phyloP scores from a whole-genome alignment of 2,329 filamentous ascomycete genomes.

The Capronia americana region DNA sequence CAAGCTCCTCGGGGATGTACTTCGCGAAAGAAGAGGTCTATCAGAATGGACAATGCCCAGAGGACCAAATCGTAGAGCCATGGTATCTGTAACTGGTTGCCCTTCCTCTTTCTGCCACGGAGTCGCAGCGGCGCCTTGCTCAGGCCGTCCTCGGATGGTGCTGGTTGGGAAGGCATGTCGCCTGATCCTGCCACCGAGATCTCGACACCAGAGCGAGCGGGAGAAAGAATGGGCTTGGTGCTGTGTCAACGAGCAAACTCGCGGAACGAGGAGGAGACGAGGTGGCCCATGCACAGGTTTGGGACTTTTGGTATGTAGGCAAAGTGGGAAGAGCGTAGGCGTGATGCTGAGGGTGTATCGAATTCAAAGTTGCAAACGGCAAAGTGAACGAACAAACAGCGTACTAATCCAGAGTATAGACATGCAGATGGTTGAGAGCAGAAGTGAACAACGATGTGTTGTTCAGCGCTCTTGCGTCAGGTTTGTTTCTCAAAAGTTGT shows the following conservation, averaged over 20 bases:
- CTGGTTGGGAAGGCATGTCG: conserved; percentile 22
- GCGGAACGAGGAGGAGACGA: background rate
- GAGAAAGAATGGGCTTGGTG: background rate
- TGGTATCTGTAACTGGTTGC: conserved; percentile 53
- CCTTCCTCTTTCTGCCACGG: conserved; percentile 43
- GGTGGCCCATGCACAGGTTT: background rate
- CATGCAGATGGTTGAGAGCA: background rate
- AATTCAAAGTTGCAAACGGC: background rate
- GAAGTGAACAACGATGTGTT: background rate
- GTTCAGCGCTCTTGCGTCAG: background rate
- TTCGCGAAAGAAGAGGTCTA: conserved; percentile 97
- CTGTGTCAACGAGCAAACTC: background rate
- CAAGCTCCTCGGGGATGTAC: conserved; percentile 93
- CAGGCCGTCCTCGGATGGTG: background rate
- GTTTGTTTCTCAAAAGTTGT: conserved; percentile 1
- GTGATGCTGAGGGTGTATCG: background rate
- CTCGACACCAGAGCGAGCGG: background rate
- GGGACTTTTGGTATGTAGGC: background rate
- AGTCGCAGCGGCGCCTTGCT: conserved; percentile 39
- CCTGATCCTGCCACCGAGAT: background rate
- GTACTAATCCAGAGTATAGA: background rate
- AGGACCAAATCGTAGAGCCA: conserved; percentile 59
- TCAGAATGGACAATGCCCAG: conserved; percentile 67
- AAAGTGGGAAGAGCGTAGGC: background rate
- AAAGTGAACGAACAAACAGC: background rate